Percentiles rank a stretch among this genome's conserved stretches.
Evolutionary conservation across 2,329 filamentous ascomycete genomes (phyloP).

Genomic region (Beauveria australis): DNA sequence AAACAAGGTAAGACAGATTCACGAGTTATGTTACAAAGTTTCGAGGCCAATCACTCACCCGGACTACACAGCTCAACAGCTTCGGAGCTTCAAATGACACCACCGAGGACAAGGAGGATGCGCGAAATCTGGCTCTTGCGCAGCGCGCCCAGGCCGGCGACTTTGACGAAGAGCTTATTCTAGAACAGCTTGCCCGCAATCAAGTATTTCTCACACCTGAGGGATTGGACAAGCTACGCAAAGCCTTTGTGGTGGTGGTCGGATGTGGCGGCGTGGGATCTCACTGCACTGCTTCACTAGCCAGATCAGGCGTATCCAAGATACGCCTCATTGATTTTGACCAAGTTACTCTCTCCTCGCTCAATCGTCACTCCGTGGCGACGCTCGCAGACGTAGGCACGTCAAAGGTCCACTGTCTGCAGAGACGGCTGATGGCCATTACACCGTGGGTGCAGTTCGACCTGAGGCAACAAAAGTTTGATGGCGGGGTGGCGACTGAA

Average conservation of each 20-base stretch:
- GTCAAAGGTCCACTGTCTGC: constrained; percentile 81
- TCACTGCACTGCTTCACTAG: constrained; percentile 78
- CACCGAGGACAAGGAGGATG: constrained; percentile 50
- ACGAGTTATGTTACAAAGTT: not conserved
- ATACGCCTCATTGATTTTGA: constrained; percentile 93
- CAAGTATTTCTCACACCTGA: constrained; percentile 80
- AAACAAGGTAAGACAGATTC: constrained; percentile 14
- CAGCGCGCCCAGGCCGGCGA: constrained; percentile 53
- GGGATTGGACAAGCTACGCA: constrained; percentile 70
- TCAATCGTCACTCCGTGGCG: constrained; percentile 94
- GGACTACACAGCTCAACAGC: constrained; percentile 45
- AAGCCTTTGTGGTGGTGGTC: constrained; percentile 79
- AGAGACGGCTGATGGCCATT: constrained; percentile 72
- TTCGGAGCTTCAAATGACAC: constrained; percentile 46
- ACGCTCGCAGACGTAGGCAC: constrained; percentile 90
- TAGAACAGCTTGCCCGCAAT: constrained; percentile 91
- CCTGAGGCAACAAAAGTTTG: constrained; percentile 75
- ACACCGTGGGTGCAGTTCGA: constrained; percentile 91
- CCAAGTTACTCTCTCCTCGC: constrained; percentile 86
- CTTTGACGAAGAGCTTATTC: constrained; percentile 71
- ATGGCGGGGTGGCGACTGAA: constrained; percentile 52
- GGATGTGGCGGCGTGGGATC: constrained; percentile 93
- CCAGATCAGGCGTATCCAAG: constrained; percentile 80
- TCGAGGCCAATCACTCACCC: constrained; percentile 15
- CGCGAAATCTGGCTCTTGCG: constrained; percentile 50